Percentiles rank a stretch among this genome's conserved stretches.
phyloP scores from a whole-genome alignment of 495 filamentous ascomycete species.

The Penicillium silybi region DNA sequence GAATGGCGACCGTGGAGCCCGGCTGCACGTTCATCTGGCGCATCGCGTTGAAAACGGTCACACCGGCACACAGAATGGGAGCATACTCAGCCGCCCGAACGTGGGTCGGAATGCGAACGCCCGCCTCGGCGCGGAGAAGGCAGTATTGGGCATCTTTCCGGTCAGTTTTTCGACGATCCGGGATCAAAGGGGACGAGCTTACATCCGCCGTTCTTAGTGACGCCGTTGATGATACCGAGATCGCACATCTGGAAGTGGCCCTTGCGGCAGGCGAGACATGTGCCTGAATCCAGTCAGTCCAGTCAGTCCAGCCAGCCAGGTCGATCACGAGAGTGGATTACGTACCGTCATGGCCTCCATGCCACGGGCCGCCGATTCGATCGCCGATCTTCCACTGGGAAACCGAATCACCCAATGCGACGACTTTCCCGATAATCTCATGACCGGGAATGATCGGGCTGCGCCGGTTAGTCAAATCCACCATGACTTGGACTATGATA shows the following conservation, averaged over 20 bases:
- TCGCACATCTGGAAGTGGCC: slow-evolving; percentile 55
- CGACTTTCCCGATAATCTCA: slow-evolving; percentile 52
- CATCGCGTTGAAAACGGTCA: slow-evolving; percentile 70
- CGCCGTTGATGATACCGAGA: slow-evolving; percentile 47
- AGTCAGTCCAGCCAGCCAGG: neutral
- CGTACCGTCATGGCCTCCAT: slow-evolving; percentile 51
- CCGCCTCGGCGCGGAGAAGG: slow-evolving; percentile 58
- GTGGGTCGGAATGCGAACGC: slow-evolving; percentile 54
- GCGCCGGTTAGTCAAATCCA: neutral
- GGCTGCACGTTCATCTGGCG: slow-evolving; percentile 54
- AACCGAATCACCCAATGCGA: slow-evolving; percentile 41
- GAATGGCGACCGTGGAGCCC: slow-evolving; percentile 58
- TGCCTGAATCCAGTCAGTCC: slow-evolving; percentile 9
- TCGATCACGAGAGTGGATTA: no score
- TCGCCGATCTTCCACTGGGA: slow-evolving; percentile 44
- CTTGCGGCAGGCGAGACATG: slow-evolving; percentile 45
- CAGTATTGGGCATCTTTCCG: slow-evolving; percentile 58
- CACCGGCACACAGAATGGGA: slow-evolving; percentile 67
- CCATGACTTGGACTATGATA: neutral
- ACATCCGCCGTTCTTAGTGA: slow-evolving; percentile 50
- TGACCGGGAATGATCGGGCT: slow-evolving; percentile 52
- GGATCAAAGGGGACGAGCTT: slow-evolving; percentile 3
- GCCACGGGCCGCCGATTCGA: slow-evolving; percentile 52
- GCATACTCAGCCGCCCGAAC: slow-evolving; percentile 57
- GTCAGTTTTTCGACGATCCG: no score